These are phyloP conservation scores for Ottelia alismoides DNA, from an alignment of 106 monocot genomes.

Conservation along the genomic window DNA sequence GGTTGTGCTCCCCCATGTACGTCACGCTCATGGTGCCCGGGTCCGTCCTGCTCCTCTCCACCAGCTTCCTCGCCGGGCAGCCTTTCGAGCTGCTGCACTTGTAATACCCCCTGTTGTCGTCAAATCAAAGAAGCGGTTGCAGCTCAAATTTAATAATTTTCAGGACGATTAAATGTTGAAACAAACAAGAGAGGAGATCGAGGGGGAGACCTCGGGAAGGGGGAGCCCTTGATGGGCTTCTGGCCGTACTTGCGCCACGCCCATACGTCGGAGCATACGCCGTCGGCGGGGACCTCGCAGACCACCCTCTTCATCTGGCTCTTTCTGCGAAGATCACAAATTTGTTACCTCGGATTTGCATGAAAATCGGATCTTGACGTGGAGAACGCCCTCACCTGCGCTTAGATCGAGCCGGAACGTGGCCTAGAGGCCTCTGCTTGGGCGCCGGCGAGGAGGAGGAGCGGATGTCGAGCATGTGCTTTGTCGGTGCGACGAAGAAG, in stretches of 20 bases:
- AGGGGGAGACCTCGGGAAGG: too few relatives aligned
- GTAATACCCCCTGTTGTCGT: conserved; percentile 53
- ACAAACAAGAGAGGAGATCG: too few relatives aligned
- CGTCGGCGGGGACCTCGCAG: conserved; percentile 46
- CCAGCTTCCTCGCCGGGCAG: conserved; percentile 66
- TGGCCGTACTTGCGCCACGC: conserved; percentile 84
- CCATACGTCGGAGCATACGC: conserved; percentile 47
- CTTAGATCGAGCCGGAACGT: neutral
- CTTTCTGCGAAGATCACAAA: conserved; percentile 25
- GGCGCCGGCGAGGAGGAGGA: neutral
- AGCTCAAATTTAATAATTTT: too few relatives aligned
- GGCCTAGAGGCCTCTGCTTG: neutral
- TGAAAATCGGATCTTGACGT: neutral
- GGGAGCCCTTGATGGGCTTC: too few relatives aligned
- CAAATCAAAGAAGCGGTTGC: neutral
- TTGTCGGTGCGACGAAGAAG: neutral
- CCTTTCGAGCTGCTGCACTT: conserved; percentile 81
- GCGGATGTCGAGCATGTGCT: too few relatives aligned
- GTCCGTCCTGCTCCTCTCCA: conserved; percentile 52
- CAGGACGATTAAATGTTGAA: too few relatives aligned
- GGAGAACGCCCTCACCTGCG: neutral
- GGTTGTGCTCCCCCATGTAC: conserved; percentile 77
- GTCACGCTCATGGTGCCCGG: conserved; percentile 51
- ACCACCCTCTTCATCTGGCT: conserved; percentile 68
- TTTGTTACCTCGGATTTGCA: neutral